Base-by-base conservation (phyloP, 305 asterid species). In the Salvia sclarea region DNA sequence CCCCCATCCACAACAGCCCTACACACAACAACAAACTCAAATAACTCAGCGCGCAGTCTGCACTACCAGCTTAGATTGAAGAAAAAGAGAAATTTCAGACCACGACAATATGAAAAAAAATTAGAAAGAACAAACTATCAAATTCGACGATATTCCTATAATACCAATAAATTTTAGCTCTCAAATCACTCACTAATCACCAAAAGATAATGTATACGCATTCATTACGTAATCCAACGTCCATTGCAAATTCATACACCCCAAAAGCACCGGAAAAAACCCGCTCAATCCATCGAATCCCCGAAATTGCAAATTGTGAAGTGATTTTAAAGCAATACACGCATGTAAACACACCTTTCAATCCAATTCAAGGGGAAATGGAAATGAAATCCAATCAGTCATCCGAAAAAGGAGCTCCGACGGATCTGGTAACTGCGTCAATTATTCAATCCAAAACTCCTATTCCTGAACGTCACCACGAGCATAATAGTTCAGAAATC, bases 381-480 rank as follows among this genome's bases (percentile, higher is more conserved):
- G 25, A 66, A 66, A 54, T 21, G 50, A 28, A 66, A 62, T 62
- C 53, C 24, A 70, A 70, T 70, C 64, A 53, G 35, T 75, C 74
- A 70, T 72, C 20, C 6, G 57, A 22, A 20, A 69, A 30, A 17
- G 45, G 56, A 13, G 24, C 50, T 21, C 60, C 57, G 4, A 54
- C 78, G 68, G 82, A 80, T 80, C 85, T 67, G 62, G 37, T 28
- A 43, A 13, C 41, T 33, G 9, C 11, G 56, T 52, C 77, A 61
- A 61, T 7, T 54, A 7, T 58, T 17, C 47, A 25, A 22, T 55
- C 11, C 11, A 35, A 67, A 54, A 45, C 30, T 56, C 57, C 59
- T 14, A 59, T 58, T 64, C 41, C 16, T 24, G 16, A 16, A 44
- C 75, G 63, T n/a, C 48, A 68, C 66, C 18, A 18, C 57, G 55